phyloP scores from a whole-genome alignment of 352 stramenopile genomes.

The Plasmopara viticola region DNA sequence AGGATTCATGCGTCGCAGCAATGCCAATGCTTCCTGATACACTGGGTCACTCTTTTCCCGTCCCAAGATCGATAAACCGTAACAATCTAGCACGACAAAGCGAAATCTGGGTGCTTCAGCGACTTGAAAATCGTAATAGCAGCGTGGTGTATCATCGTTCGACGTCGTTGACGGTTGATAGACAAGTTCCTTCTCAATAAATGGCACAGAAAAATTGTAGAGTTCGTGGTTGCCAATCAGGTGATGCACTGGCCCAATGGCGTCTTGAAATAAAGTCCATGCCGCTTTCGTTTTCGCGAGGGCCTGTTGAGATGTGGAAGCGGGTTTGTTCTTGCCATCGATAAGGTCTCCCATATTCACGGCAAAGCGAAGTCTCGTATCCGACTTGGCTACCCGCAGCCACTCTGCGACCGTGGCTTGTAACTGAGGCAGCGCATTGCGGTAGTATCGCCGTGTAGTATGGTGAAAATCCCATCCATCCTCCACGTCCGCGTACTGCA shows the following conservation, averaged over 20 bases:
- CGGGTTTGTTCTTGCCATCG: conserved; percentile 65
- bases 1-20: conserved; percentile 45
- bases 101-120: conserved; percentile 33
- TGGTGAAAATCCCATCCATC: conserved; percentile 75
- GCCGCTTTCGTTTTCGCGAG: conserved; percentile 34
- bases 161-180: conserved; percentile 16
- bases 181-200: conserved; percentile 43
- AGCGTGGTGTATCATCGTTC: conserved; percentile 9
- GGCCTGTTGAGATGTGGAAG: conserved; percentile 36
- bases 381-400: conserved; percentile 27
- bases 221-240: conserved; percentile 83
- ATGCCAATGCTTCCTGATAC: conserved; percentile 29
- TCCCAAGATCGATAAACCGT: conserved; percentile 59
- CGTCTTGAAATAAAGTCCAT: conserved; percentile 37
- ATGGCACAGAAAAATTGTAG: conserved; percentile 58
- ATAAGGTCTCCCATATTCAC: conserved; percentile 80
- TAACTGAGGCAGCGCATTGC: conserved; percentile 52
- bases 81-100: conserved; percentile 69
- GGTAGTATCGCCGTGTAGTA: conserved; percentile 62
- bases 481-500: conserved; percentile 79
- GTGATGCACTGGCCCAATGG: conserved; percentile 60
- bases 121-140: conserved; percentile 67
- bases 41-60: conserved; percentile 38
- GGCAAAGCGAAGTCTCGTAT: conserved; percentile 41
- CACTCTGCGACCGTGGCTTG: conserved; percentile 41